A percentile compares a stretch with the other conserved stretches of the same genome.
Evolutionary conservation across 305 asterid species (phyloP).

Genomic region (Plantago rigida): DNA sequence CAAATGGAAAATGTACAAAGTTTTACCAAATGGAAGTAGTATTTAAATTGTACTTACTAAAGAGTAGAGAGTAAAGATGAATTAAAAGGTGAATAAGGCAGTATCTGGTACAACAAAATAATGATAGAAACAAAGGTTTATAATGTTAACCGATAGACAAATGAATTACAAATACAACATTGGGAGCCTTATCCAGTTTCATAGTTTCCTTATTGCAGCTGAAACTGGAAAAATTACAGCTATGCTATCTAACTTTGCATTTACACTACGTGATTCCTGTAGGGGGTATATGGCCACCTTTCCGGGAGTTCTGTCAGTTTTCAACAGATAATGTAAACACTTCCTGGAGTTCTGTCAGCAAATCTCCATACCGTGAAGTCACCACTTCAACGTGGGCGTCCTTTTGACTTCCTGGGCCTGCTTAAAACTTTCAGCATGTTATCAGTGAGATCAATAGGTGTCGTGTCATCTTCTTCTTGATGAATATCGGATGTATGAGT

Average conservation of each 20-base stretch:
- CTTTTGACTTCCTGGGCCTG: constrained; percentile 57
- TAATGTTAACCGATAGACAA: no score
- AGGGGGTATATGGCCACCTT: not conserved
- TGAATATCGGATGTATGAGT: constrained; percentile 66
- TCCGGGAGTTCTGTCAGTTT: not conserved
- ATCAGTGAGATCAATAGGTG: constrained; percentile 73
- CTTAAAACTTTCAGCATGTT: constrained; percentile 86
- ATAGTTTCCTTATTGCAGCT: not conserved
- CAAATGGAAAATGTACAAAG: no score
- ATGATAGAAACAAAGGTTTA: no score
- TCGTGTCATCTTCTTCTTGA: constrained; percentile 33
- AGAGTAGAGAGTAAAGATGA: no score
- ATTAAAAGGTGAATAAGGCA: no score
- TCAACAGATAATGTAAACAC: not conserved
- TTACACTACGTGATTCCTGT: not conserved
- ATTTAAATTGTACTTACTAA: no score
- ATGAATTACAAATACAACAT: not conserved
- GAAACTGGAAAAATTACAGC: not conserved
- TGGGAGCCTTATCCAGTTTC: not conserved
- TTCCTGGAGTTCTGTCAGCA: not conserved
- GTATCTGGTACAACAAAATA: no score
- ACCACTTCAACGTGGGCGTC: constrained; percentile 29
- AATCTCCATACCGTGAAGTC: not conserved
- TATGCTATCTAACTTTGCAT: not conserved
- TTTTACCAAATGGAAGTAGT: no score